Base-by-base conservation (phyloP, 2,329 filamentous ascomycete species). In the Aspergillus pseudoterreus region DNA sequence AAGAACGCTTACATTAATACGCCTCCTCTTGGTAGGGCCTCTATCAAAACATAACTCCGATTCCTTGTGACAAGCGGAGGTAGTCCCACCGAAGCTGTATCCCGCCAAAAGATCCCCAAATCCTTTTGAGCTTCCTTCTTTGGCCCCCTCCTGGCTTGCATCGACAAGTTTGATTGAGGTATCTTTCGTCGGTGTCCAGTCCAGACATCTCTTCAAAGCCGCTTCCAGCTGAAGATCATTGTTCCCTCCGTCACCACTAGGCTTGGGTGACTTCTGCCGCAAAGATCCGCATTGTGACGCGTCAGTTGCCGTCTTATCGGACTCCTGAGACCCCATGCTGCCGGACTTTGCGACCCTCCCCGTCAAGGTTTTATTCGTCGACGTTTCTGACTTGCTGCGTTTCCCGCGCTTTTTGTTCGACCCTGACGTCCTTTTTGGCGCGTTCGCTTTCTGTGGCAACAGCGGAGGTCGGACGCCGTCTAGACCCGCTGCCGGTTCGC, bases 141-240 rank as follows among this genome's bases (percentile, higher is more conserved):
- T 1, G 41, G 45, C 15, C 50, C 46, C 21, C 54, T 55, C 30
- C 59, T 52, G 36, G 62, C 58, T 30, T 55, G 56, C 36, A 55
- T 60, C 27, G 8, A 30, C 10, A 30, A 10, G 27, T 51, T 64
- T 53, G 3, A 64, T 51, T 1, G 57, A 59, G 39, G 74, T 75
- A 32, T 74, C 63, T 43, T 74, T 77, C 4, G 83, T 79, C 2
- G 86, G 87, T 1, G 88, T 91, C 88, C 87, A 91, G 52, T 85
- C 78, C 12, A 71, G 63, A 53, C 83, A 78, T 53, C 87, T 76
- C 43, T 71, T 74, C 22, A 80, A 65, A 6, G 86, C 87, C 43
- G 64, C 55, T 55, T 69, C 70, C 21, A 73, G 49, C n/a, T 69
- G 61, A 22, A 73, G 47, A 4, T 57, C 53, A 51, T 62, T 50